A percentile compares a stretch with the other conserved stretches of the same genome.
Conservation (phyloP, 2,329 filamentous ascomycete genomes). For the Cladosporium colombiae region DNA sequence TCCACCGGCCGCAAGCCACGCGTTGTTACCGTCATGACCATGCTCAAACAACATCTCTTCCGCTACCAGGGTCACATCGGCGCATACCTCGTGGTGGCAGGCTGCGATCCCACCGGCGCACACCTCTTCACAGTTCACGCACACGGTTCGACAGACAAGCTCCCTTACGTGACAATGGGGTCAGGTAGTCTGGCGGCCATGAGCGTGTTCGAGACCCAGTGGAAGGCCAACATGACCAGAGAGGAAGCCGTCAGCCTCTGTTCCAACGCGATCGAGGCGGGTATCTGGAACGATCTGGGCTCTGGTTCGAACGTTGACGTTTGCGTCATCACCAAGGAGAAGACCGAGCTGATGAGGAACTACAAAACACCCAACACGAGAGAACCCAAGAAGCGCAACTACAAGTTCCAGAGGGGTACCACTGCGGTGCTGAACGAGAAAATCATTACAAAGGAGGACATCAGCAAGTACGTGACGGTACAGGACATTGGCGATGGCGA, state of each 20-base stretch:
- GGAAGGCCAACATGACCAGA: constrained; percentile 75
- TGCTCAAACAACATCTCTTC: constrained; percentile 99
- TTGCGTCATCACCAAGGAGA: constrained; percentile 90
- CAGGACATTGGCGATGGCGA: constrained; percentile 75
- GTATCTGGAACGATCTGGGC: constrained; percentile 98
- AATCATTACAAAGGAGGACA: constrained; percentile 89
- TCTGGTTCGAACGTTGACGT: constrained; percentile 98
- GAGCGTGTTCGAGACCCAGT: constrained; percentile 96
- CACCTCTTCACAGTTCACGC: constrained; percentile 98
- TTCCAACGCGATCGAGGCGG: constrained; percentile 85
- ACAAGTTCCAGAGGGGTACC: constrained; percentile 87
- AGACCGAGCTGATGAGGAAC: constrained; percentile 90
- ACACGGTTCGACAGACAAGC: constrained; percentile 96
- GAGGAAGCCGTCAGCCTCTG: constrained; percentile 82
- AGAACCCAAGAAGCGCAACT: constrained; percentile 87
- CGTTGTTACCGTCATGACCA: constrained; percentile 98
- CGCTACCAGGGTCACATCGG: constrained; percentile 97
- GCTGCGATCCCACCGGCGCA: constrained; percentile 90
- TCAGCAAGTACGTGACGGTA: constrained; percentile 90
- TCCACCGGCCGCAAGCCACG: constrained; percentile 95
- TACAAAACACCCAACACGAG: constrained; percentile 92
- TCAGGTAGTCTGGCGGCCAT: constrained; percentile 94
- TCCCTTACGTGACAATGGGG: constrained; percentile 99
- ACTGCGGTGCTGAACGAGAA: constrained; percentile 95
- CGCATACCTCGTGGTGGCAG: constrained; percentile 94